Base-by-base conservation (phyloP, 83 land plant genomes). In the Larix sibirica region DNA sequence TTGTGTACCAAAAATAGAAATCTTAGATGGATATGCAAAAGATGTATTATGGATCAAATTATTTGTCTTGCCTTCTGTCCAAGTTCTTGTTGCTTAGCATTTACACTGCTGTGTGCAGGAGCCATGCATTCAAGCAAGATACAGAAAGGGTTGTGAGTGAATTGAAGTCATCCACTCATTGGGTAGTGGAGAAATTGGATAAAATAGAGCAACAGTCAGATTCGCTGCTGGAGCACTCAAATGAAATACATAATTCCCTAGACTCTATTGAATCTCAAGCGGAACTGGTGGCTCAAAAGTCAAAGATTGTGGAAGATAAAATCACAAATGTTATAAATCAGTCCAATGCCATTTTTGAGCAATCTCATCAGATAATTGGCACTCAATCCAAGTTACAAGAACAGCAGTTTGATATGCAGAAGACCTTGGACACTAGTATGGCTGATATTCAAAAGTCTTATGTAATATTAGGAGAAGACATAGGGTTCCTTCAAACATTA, bases 111-210 rank as follows among this genome's bases (percentile, higher is more conserved):
- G 6, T 73, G 71, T 79, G 66, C 82, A 94, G 96, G 86, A 80
- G 86, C 16, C 86, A 91, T 67, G 94, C 93, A 17, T 96, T 96
- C 79, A 91, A 88, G 87, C 83, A 70, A 47, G 87, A 91, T 40
- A 94, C 95, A 13, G 98, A 96, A 82, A 80, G 87, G n/a, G 62
- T 96, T 88, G 89, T 96, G 61, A 91, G 89, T 77, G 94, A 94
- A 3, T 80, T 96, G 65, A 86, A 85, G 70, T 77, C 65, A 33
- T 89, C 97, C 17, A 91, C 97, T 14, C 83, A 88, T 28, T 90
- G 62, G 80, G 90, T 92, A 50, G 92, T 94, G 76, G 84, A 84
- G 2, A 95, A 92, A 80, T 79, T 96, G 14, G 92, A 87, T 10
- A 81, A 23, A 16, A 89, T 94, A 36, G 92, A 92, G 56, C 85